phyloP scores from a whole-genome alignment of 2,329 filamentous ascomycete species.

The Tolypocladium pustulatum region DNA sequence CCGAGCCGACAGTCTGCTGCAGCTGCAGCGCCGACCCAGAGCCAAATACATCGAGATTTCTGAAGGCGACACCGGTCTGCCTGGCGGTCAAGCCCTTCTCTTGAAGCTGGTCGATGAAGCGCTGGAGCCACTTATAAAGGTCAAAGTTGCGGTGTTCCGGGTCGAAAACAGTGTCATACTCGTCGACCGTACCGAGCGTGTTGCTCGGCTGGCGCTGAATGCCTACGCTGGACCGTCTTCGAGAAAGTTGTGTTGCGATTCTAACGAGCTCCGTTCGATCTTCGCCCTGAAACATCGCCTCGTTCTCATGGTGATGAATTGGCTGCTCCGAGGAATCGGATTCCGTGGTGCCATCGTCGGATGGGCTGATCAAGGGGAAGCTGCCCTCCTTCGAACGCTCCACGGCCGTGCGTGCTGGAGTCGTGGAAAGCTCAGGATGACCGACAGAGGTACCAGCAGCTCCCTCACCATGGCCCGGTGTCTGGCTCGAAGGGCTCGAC shows the following conservation, averaged over 20 bases:
- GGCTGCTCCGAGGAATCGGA: neutral
- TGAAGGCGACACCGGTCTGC: conserved; percentile 51
- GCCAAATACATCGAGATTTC: conserved; percentile 55
- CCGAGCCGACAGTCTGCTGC: conserved; percentile 54
- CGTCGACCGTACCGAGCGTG: conserved; percentile 11
- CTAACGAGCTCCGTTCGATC: conserved; percentile 26
- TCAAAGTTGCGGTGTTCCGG: conserved; percentile 29
- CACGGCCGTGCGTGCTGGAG: neutral
- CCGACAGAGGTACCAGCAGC: neutral
- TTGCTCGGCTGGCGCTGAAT: conserved; percentile 5
- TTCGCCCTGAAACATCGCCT: conserved; percentile 17
- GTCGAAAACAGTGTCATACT: conserved; percentile 23
- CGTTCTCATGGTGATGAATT: conserved; percentile 2
- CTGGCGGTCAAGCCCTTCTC: conserved; percentile 43
- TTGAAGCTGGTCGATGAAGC: conserved; percentile 31
- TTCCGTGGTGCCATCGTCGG: neutral
- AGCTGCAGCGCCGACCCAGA: conserved; percentile 57
- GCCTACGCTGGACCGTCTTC: conserved; percentile 16
- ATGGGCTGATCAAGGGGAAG: neutral
- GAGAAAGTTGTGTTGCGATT: conserved; percentile 28
- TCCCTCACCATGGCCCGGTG: neutral
- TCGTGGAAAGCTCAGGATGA: neutral
- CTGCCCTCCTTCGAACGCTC: neutral
- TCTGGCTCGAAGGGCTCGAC: neutral
- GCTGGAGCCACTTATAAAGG: conserved; percentile 28